Percentiles rank a stretch among this genome's conserved stretches.
Conservation (phyloP, 1,139 yeast species). For the Yamadazyma aaseri region DNA sequence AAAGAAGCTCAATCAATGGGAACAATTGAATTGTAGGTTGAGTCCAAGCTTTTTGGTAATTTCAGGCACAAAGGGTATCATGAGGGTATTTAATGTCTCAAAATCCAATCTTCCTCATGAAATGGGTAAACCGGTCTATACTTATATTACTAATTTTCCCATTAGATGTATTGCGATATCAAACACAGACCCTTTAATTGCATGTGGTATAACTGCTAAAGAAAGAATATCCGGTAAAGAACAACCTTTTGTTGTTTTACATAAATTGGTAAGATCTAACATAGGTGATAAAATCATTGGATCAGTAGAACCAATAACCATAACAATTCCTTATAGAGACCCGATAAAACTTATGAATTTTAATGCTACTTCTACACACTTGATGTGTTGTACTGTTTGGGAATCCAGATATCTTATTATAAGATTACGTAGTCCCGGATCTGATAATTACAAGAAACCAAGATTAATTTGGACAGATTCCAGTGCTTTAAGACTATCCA, state of each 20-base stretch:
- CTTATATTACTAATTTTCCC: slow-evolving; percentile 70
- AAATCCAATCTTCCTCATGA: slow-evolving; percentile 26
- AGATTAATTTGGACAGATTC: slow-evolving; percentile 52
- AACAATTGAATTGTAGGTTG: slow-evolving; percentile 62
- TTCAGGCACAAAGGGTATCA: slow-evolving; percentile 71
- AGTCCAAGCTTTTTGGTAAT: slow-evolving; percentile 61
- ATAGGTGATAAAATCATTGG: slow-evolving; percentile 20
- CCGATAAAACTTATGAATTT: slow-evolving; percentile 74
- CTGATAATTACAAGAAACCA: slow-evolving; percentile 50
- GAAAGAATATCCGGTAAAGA: slow-evolving; percentile 69
- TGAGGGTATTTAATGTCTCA: slow-evolving; percentile 62
- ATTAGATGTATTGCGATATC: slow-evolving; percentile 76
- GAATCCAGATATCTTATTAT: slow-evolving; percentile 80
- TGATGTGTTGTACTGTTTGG: slow-evolving; percentile 80
- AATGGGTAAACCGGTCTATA: slow-evolving; percentile 64
- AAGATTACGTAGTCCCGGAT: slow-evolving; percentile 46
- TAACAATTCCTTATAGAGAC: slow-evolving; percentile 82
- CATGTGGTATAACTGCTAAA: slow-evolving; percentile 80
- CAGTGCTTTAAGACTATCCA: slow-evolving; percentile 16
- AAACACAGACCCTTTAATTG: slow-evolving; percentile 61
- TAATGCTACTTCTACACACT: slow-evolving; percentile 65
- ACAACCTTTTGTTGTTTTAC: slow-evolving; percentile 76
- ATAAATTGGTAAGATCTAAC: slow-evolving; percentile 37
- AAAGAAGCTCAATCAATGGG: slow-evolving; percentile 51
- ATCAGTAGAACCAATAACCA: slow-evolving; percentile 59